Evolutionary conservation across 768 basidiomycete genomes (phyloP).

Genomic region (Chalciporus sphaerocephalus): DNA sequence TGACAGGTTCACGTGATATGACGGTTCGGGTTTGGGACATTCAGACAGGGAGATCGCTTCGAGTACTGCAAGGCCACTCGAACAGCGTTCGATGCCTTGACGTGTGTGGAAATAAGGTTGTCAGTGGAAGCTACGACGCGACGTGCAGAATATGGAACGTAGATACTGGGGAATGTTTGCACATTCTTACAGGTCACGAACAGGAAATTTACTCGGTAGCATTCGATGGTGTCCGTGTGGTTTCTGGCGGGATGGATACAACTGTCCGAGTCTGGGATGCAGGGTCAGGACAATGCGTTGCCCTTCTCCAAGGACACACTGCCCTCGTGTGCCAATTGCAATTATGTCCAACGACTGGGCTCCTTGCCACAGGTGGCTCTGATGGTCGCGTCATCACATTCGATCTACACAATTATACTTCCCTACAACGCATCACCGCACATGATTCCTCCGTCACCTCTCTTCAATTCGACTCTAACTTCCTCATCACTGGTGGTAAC

Average conservation of each 20-base stretch:
- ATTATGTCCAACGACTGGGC: conserved; percentile 49
- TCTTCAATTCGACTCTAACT: conserved; percentile 79
- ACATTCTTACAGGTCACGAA: conserved; percentile 76
- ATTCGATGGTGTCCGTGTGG: conserved; percentile 78
- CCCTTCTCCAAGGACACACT: conserved; percentile 86
- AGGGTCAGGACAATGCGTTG: conserved; percentile 72
- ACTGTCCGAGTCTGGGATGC: conserved; percentile 91
- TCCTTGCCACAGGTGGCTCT: conserved; percentile 80
- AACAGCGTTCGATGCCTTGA: conserved; percentile 86
- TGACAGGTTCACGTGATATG: conserved; percentile 84
- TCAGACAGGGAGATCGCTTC: conserved; percentile 63
- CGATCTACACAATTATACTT: conserved; percentile 42
- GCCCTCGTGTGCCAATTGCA: conserved; percentile 90
- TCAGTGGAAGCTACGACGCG: conserved; percentile 91
- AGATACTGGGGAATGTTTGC: conserved; percentile 83
- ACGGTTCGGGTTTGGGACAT: conserved; percentile 93
- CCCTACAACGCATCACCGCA: conserved; percentile 69
- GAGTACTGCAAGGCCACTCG: conserved; percentile 70
- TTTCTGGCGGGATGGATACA: conserved; percentile 90
- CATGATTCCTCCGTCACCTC: conserved; percentile 87
- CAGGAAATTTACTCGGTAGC: conserved; percentile 90
- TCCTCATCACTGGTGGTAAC: conserved; percentile 80
- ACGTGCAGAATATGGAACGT: conserved; percentile 87
- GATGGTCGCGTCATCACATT: conserved; percentile 84
- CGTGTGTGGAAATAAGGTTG: conserved; percentile 75